A percentile compares a stretch with the other conserved stretches of the same genome.
Conservation (phyloP, 2,329 filamentous ascomycete genomes). For the Aschersonia sp. region DNA sequence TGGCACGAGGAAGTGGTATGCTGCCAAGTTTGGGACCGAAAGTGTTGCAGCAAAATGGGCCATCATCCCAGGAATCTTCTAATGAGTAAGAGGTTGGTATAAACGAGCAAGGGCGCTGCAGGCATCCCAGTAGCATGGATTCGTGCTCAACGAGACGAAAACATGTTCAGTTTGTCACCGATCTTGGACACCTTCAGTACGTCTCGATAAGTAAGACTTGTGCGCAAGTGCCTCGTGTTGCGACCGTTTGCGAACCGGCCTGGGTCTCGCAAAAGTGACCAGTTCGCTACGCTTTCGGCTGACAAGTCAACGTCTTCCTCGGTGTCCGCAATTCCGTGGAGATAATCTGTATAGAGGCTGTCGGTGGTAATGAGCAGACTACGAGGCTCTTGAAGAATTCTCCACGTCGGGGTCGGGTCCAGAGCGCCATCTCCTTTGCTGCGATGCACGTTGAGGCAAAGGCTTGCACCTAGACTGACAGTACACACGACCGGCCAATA, state of each 20-base stretch:
- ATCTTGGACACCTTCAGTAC: conserved; percentile 69
- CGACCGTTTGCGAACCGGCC: conserved; percentile 32
- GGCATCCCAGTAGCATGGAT: neutral
- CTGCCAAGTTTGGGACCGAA: conserved; percentile 54
- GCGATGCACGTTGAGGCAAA: conserved; percentile 65
- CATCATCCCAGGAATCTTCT: conserved; percentile 62
- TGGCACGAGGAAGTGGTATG: conserved; percentile 69
- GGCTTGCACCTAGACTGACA: conserved; percentile 63
- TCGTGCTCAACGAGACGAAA: conserved; percentile 17
- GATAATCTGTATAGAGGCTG: conserved; percentile 51
- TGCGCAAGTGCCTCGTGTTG: conserved; percentile 44
- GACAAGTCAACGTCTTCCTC: conserved; percentile 51
- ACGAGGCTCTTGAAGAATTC: conserved; percentile 69
- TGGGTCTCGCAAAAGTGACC: conserved; percentile 45
- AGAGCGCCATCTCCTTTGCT: conserved; percentile 47
- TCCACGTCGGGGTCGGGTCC: conserved; percentile 32
- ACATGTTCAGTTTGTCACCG: conserved; percentile 49
- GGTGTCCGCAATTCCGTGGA: conserved; percentile 62
- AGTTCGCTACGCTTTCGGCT: conserved; percentile 52
- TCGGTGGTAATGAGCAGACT: conserved; percentile 63
- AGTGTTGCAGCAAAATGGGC: conserved; percentile 50
- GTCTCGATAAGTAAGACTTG: conserved; percentile 72
- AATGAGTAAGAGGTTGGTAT: conserved; percentile 6
- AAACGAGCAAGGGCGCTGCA: conserved; percentile 8
- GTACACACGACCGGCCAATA: conserved; percentile 86